Percentiles rank a stretch among this genome's conserved stretches.
phyloP scores from a whole-genome alignment of 192 early-diverging fungal genomes.

The Backusella liffmaniae region DNA sequence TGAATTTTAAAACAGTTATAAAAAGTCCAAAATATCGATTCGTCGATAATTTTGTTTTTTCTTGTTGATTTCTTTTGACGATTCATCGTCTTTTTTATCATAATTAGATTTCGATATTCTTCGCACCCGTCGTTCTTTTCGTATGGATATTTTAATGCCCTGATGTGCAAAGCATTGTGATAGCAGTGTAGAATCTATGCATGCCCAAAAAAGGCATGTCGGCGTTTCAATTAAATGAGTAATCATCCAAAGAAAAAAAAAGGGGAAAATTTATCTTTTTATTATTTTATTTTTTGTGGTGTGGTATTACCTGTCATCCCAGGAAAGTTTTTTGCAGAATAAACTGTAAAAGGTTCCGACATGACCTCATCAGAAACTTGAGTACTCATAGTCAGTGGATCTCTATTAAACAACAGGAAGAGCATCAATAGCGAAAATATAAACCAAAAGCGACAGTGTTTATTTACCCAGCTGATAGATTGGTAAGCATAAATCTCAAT shows the following conservation, averaged over 20 bases:
- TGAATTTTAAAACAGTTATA: not conserved
- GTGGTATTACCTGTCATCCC: conserved; percentile 35
- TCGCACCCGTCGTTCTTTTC: conserved; percentile 6
- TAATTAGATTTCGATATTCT: not conserved
- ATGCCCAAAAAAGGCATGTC: not conserved
- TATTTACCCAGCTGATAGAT: conserved; percentile 45
- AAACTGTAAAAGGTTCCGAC: conserved; percentile 35
- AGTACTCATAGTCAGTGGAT: conserved; percentile 20
- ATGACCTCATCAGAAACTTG: conserved; percentile 16
- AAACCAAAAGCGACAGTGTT: not conserved
- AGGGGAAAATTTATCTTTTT: not conserved
- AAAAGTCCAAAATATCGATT: conserved; percentile 7
- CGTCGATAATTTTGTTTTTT: conserved; percentile 7
- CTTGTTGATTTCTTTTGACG: not conserved
- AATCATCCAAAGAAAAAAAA: not conserved
- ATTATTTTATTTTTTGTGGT: not conserved
- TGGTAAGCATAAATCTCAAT: conserved; percentile 65
- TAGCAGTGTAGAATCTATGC: conserved; percentile 9
- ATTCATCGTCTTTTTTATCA: not conserved
- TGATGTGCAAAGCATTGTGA: conserved; percentile 23
- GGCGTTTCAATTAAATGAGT: not conserved
- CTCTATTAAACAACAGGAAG: not conserved
- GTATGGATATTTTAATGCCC: conserved; percentile 23
- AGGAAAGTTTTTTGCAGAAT: conserved; percentile 38
- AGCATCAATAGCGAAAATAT: not conserved